A percentile compares a stretch with the other conserved stretches of the same genome.
Conservation (phyloP, 2,329 filamentous ascomycete genomes). For the Lojkania enalia region DNA sequence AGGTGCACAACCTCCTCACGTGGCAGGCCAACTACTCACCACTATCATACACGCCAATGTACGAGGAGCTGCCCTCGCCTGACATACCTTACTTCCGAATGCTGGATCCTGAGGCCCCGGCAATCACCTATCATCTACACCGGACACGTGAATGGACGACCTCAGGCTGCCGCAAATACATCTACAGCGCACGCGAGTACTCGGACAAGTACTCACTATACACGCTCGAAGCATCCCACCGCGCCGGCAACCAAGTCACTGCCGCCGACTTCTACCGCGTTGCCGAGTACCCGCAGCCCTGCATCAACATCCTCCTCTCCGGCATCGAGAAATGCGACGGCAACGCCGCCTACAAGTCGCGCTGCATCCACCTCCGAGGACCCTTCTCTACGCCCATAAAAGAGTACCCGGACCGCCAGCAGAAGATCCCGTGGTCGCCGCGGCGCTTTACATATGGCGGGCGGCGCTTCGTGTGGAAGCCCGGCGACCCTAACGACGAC, state of each 20-base stretch:
- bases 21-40: slow-evolving; percentile 42
- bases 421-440: slow-evolving; percentile 45
- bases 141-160: slow-evolving; percentile 44
- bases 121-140: slow-evolving; percentile 41
- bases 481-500: slow-evolving; percentile 52
- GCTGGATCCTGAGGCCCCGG: slow-evolving; percentile 37
- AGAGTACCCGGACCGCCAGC: slow-evolving; percentile 42
- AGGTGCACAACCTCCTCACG: slow-evolving; percentile 43
- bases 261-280: slow-evolving; percentile 41
- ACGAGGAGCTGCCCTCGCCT: slow-evolving; percentile 38
- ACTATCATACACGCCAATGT: slow-evolving; percentile 36
- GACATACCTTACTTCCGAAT: slow-evolving; percentile 40
- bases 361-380: slow-evolving; percentile 38
- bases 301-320: slow-evolving; percentile 39
- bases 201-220: slow-evolving; percentile 43
- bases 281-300: slow-evolving; percentile 38
- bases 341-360: slow-evolving; percentile 41
- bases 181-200: slow-evolving; percentile 42
- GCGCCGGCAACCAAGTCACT: slow-evolving; percentile 39
- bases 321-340: slow-evolving; percentile 40
- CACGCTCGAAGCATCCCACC: slow-evolving; percentile 39
- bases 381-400: slow-evolving; percentile 40
- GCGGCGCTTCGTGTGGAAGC: slow-evolving; percentile 48
- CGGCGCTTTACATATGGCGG: slow-evolving; percentile 44
- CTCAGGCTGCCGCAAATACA: slow-evolving; percentile 39